phyloP scores from a whole-genome alignment of 2,329 filamentous ascomycete genomes.

The Xylariaceae sp. region DNA sequence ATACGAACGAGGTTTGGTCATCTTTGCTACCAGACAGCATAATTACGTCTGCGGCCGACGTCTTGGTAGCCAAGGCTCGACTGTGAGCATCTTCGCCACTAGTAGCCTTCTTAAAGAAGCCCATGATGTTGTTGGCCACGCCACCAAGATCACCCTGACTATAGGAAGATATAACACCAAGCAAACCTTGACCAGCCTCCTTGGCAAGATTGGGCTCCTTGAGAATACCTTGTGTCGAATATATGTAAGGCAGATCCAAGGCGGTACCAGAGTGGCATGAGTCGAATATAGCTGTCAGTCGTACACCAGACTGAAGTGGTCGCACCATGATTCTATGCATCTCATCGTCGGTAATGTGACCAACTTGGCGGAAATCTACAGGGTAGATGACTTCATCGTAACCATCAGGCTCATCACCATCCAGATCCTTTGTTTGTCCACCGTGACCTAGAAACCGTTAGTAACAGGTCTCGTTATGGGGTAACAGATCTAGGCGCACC shows the following conservation, averaged over 20 bases:
- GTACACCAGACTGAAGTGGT: slow-evolving; percentile 80
- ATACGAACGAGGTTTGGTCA: slow-evolving; percentile 82
- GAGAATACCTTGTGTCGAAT: slow-evolving; percentile 79
- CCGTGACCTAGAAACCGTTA: slow-evolving; percentile 66
- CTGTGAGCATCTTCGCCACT: slow-evolving; percentile 77
- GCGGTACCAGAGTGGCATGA: slow-evolving; percentile 81
- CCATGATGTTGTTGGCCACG: slow-evolving; percentile 80
- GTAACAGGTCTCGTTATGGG: slow-evolving; percentile 11
- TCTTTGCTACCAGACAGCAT: slow-evolving; percentile 99
- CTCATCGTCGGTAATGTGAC: slow-evolving; percentile 80
- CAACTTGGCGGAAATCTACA: slow-evolving; percentile 72
- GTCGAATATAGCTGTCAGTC: slow-evolving; percentile 83
- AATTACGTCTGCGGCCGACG: slow-evolving; percentile 91
- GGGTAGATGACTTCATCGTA: slow-evolving; percentile 82
- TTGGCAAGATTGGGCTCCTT: slow-evolving; percentile 84
- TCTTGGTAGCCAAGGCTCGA: slow-evolving; percentile 85
- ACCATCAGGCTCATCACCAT: slow-evolving; percentile 80
- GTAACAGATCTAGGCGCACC: slow-evolving; percentile 56
- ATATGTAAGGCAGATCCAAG: slow-evolving; percentile 79
- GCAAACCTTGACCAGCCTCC: slow-evolving; percentile 75
- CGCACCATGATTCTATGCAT: slow-evolving; percentile 80
- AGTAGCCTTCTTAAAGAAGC: slow-evolving; percentile 86
- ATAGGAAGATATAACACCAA: slow-evolving; percentile 78
- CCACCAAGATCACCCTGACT: slow-evolving; percentile 82
- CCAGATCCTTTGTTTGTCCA: slow-evolving; percentile 74